Evolutionary conservation across 345 rosid species (phyloP).

Genomic region (Microcos paniculata): DNA sequence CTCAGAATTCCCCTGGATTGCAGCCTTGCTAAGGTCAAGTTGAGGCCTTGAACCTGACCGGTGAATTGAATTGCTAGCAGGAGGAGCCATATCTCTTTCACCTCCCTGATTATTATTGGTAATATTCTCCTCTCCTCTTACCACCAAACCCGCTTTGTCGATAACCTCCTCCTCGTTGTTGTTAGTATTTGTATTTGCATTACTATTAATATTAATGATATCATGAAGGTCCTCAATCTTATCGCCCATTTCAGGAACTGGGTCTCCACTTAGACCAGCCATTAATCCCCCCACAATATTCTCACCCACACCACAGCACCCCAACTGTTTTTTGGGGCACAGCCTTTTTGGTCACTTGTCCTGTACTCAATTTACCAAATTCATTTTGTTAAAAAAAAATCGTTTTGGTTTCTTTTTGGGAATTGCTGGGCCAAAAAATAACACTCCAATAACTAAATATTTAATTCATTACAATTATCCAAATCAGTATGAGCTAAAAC

Average conservation of each 20-base stretch:
- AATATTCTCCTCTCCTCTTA: slow-evolving; percentile 27
- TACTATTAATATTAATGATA: background rate
- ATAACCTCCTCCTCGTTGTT: slow-evolving; percentile 9
- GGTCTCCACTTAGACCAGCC: slow-evolving; percentile 41
- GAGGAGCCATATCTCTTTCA: slow-evolving; percentile 72
- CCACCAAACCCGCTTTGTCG: slow-evolving; percentile 31
- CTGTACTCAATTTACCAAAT: slow-evolving; percentile 12
- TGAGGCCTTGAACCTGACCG: slow-evolving; percentile 95
- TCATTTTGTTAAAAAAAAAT: no score
- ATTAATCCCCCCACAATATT: slow-evolving; percentile 27
- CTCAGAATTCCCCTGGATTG: slow-evolving; percentile 88
- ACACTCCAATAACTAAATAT: background rate
- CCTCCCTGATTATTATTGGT: slow-evolving; percentile 20
- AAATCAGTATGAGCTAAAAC: background rate
- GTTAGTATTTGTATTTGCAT: slow-evolving; percentile 5
- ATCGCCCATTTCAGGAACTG: slow-evolving; percentile 45
- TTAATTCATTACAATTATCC: background rate
- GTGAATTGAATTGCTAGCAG: slow-evolving; percentile 61
- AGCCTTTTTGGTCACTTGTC: slow-evolving; percentile 25
- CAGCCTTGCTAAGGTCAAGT: slow-evolving; percentile 96
- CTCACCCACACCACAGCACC: slow-evolving; percentile 26
- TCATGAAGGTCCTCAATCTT: slow-evolving; percentile 22
- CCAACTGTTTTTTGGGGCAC: slow-evolving; percentile 8
- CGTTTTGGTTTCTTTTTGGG: no score
- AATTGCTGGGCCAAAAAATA: background rate